Conservation (phyloP, 371 early-diverging fungal genomes). For the Circinella minor region DNA sequence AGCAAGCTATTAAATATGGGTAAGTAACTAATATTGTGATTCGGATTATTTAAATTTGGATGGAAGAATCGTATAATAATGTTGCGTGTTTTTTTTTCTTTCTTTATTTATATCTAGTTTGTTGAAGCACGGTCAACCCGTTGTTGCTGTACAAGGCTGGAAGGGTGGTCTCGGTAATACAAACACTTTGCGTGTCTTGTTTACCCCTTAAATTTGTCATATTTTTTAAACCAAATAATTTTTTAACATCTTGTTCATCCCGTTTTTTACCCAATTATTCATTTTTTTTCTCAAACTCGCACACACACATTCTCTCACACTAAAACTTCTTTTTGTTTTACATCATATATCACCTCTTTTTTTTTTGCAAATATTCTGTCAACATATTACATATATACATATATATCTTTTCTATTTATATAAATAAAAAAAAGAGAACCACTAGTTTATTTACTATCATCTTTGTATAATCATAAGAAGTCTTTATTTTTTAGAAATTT, state of each 20-base stretch:
- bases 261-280: background rate
- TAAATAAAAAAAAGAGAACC: background rate
- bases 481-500: too few relatives aligned
- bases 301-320: background rate
- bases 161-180: conserved; percentile 83
- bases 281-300: background rate
- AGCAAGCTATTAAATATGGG: conserved; percentile 11
- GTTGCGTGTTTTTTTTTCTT: conserved; percentile 10
- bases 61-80: background rate
- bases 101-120: conserved; percentile 34
- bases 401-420: background rate
- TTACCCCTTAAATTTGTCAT: conserved; percentile 30
- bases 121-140: conserved; percentile 68
- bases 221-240: too few relatives aligned
- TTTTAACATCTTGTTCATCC: background rate
- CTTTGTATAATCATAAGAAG: too few relatives aligned
- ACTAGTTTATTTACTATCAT: too few relatives aligned
- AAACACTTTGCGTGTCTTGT: conserved; percentile 82
- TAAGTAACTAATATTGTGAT: background rate
- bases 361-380: background rate
- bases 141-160: conserved; percentile 88
- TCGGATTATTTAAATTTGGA: background rate
- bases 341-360: conserved; percentile 6
- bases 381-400: background rate
- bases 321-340: background rate